Percentiles rank a stretch among this genome's conserved stretches.
These are phyloP conservation scores for Rhododendron vialii DNA, from an alignment of 148 eudicot species.

Conservation along the genomic window DNA sequence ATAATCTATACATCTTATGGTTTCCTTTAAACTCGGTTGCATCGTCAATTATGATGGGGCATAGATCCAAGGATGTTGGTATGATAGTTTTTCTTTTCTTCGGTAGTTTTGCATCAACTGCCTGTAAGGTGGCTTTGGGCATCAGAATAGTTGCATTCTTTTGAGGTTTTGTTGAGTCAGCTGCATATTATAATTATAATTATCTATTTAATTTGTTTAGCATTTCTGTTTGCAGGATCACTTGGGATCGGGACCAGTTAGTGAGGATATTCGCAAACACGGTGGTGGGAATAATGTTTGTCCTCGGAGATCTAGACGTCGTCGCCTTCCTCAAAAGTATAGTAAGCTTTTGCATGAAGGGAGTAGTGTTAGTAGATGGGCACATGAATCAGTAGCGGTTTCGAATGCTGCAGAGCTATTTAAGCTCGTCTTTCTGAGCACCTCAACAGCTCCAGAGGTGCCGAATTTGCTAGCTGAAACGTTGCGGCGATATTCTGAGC, in stretches of 20 bases:
- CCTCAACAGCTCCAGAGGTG: conserved; percentile 59
- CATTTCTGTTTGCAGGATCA: conserved; percentile 33
- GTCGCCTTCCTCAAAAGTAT: conserved; percentile 58
- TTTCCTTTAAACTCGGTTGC: not conserved
- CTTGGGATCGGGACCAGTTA: conserved; percentile 10
- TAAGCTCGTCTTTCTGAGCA: conserved; percentile 84
- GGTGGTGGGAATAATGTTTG: conserved; percentile 30
- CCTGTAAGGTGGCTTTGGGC: not conserved
- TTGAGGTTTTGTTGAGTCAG: not conserved
- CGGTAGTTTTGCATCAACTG: not conserved
- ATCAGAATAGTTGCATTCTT: not conserved
- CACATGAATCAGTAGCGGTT: conserved; percentile 67
- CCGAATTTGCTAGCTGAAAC: conserved; percentile 81
- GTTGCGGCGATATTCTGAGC: conserved; percentile 83
- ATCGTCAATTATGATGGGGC: not conserved
- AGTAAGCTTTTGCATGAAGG: conserved; percentile 54
- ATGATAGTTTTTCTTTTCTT: not conserved
- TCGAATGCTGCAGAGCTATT: conserved; percentile 89
- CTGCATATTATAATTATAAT: not conserved
- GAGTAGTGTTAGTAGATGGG: conserved; percentile 26
- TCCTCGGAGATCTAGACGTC: conserved; percentile 37
- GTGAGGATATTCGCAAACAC: conserved; percentile 32
- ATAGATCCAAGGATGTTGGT: not conserved
- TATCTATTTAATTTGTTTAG: not conserved
- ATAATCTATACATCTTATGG: not conserved